These are phyloP conservation scores for Parastagonospora nodorum DNA, from an alignment of 2,329 filamentous ascomycete genomes.

Conservation along the genomic window DNA sequence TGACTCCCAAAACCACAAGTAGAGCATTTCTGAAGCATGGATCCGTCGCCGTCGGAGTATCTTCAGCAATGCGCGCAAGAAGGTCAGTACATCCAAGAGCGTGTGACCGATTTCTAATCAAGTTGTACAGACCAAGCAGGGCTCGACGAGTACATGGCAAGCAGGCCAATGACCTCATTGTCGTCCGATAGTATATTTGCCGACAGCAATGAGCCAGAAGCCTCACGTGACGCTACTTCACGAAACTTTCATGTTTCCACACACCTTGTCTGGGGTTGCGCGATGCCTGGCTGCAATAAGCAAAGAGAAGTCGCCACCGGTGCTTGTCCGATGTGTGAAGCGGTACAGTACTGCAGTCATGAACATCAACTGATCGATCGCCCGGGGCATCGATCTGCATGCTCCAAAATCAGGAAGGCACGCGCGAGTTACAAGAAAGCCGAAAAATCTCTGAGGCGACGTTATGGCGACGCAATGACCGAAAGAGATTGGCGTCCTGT, in stretches of 20 bases:
- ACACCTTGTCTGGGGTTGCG: neutral
- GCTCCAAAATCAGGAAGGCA: constrained; percentile 45
- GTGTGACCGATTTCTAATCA: neutral
- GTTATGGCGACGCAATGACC: neutral
- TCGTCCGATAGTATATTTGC: neutral
- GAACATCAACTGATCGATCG: constrained; percentile 51
- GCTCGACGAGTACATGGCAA: neutral
- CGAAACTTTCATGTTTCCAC: constrained; percentile 4
- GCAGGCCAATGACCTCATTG: neutral
- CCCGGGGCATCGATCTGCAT: constrained; percentile 48
- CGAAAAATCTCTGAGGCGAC: neutral
- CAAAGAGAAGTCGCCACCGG: constrained; percentile 22
- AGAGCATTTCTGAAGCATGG: neutral
- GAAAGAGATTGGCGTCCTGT: neutral
- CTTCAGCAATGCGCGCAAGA: constrained; percentile 1
- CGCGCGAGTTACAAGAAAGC: constrained; percentile 28
- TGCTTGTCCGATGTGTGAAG: constrained; percentile 51
- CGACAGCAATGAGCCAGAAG: neutral
- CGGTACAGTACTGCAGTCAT: constrained; percentile 52
- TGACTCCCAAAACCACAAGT: neutral
- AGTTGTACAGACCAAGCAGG: neutral
- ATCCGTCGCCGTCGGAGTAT: neutral
- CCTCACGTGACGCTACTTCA: neutral
- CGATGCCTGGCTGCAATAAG: neutral
- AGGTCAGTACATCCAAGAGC: neutral